Evolutionary conservation across 2,329 filamentous ascomycete genomes (phyloP), one percentile per base, ranked within the genome.

Genomic region (Niveomyces coronatus): DNA sequence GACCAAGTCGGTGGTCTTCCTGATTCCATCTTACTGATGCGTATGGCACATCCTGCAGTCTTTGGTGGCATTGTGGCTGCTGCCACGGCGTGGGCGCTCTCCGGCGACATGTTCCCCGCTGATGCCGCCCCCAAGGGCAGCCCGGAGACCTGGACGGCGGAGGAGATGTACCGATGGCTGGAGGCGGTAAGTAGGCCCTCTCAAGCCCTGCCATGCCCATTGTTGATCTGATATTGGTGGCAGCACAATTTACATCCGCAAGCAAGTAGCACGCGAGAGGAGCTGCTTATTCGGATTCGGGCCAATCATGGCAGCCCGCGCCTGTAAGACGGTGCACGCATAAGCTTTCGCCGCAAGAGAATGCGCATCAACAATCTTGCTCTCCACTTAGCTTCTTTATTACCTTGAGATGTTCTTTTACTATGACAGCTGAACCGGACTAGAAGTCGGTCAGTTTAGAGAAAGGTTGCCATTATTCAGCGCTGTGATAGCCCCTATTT

Each of bases 11-110:
- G 22, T 4, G 16, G 30, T 19, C 13, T 20, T 22, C 24, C 13
- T 4, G n/a, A 19, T 23, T 19, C 9, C 35, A 28, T 9, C 34
- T 30, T 22, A 36, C 45, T 57, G 44, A 60, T 47, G 13, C 22
- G 16, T 19, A 14, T 37, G 18, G 27, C 27, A n/a, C 10, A 11
- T 13, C n/a, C 34, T 51, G 50, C 63, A 79, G 85, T 79, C 14
- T 95, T 95, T 55, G 79, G 82, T 4, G 85, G 83, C 9, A 71
- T 93, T 37, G 74, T 95, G 11, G 85, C 83, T 2, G 86, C 82
- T 2, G 82, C 86, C 13, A 77, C 76, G 29, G 94, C 83, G 81
- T 74, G 76, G 14, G 89, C 95, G 50, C 93, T 83, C 79, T 86
- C 86, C 40, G 71, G 76, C 37, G 85, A 89, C 45, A 73, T 95